A percentile compares a stretch with the other conserved stretches of the same genome.
Conservation (phyloP, 495 filamentous ascomycete species). For the Aspergillus mulundensis region DNA sequence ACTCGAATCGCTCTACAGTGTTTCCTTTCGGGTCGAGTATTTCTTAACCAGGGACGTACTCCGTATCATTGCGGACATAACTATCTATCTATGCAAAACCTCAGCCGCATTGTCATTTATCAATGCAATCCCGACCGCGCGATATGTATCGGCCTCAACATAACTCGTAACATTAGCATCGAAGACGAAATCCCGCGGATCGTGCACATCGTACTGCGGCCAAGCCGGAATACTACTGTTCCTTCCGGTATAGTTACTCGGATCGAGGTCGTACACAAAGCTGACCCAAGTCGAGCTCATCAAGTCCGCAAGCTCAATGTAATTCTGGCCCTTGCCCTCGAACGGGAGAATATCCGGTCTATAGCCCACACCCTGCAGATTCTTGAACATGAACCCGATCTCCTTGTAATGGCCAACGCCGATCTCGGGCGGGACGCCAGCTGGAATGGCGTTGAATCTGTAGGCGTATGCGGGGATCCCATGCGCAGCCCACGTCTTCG, state of each 20-base stretch:
- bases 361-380: conserved; percentile 17
- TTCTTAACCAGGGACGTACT: too few relatives aligned
- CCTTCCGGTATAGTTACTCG: background rate
- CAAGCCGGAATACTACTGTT: background rate
- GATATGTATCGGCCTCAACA: background rate
- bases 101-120: conserved; percentile 3
- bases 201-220: background rate
- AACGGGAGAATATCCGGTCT: background rate
- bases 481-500: conserved; percentile 45
- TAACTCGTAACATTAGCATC: conserved; percentile 1
- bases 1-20: too few relatives aligned
- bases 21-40: too few relatives aligned
- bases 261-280: background rate
- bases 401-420: conserved; percentile 52
- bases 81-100: conserved; percentile 1
- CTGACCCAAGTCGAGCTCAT: background rate
- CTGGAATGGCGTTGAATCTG: conserved; percentile 55
- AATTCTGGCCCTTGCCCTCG: background rate
- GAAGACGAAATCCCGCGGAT: conserved; percentile 1
- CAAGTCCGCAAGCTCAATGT: background rate
- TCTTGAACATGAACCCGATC: conserved; percentile 58
- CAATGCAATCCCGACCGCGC: background rate
- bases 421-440: conserved; percentile 30
- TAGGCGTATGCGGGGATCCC: conserved; percentile 55
- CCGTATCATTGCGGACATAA: too few relatives aligned